A percentile compares a stretch with the other conserved stretches of the same genome.
phyloP scores from a whole-genome alignment of 2,329 filamentous ascomycete species.

The Aureobasidium zeae region DNA sequence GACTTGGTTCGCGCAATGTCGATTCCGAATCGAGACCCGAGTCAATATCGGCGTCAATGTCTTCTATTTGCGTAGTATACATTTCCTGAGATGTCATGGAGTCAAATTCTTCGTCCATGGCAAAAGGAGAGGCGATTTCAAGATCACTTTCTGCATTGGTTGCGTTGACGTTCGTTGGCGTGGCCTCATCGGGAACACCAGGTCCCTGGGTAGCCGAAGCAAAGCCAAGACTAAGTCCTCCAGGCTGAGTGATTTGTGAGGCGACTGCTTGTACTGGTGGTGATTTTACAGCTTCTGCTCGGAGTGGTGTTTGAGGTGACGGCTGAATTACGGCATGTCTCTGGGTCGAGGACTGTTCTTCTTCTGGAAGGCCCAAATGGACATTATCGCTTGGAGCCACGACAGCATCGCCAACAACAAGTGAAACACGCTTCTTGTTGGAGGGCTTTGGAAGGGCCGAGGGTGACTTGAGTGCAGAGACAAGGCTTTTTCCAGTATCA shows the following conservation, averaged over 20 bases:
- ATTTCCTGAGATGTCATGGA: background rate
- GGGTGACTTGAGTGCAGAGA: slow-evolving; percentile 29
- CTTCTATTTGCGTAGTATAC: slow-evolving; percentile 9
- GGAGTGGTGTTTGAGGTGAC: background rate
- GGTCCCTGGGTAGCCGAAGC: background rate
- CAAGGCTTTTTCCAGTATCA: slow-evolving; percentile 26
- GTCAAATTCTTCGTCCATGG: slow-evolving; percentile 16
- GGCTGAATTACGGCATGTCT: background rate
- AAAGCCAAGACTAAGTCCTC: slow-evolving; percentile 6
- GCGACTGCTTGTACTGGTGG: background rate
- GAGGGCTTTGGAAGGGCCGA: slow-evolving; percentile 18
- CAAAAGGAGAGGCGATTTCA: slow-evolving; percentile 15
- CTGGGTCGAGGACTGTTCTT: background rate
- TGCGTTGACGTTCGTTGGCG: background rate
- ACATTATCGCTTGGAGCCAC: slow-evolving; percentile 30
- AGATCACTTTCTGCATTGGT: background rate
- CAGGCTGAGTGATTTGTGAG: background rate
- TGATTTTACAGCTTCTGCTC: background rate
- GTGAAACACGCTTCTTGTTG: slow-evolving; percentile 28
- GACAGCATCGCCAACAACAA: slow-evolving; percentile 29
- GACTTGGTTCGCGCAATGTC: slow-evolving; percentile 10
- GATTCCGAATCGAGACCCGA: slow-evolving; percentile 10
- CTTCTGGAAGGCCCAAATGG: slow-evolving; percentile 14
- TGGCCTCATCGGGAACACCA: background rate
- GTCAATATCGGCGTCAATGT: slow-evolving; percentile 17